Evolutionary conservation across 306 rosid genomes (phyloP), one percentile per base, ranked within the genome.

Genomic region (Prunus mume): DNA sequence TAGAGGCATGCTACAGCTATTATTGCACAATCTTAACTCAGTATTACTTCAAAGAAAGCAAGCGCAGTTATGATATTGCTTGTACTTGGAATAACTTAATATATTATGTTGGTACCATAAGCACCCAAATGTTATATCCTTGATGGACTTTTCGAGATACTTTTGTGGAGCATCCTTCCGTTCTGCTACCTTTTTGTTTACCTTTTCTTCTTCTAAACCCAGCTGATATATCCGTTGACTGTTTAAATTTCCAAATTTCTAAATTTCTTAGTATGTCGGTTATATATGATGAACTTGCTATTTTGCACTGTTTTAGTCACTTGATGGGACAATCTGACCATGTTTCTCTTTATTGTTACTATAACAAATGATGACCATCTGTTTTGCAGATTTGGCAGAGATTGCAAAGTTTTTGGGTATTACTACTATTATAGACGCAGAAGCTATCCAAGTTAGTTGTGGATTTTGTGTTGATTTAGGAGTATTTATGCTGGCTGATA

Each of bases 331-430:
- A 7, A 57, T 38, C 24, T 57, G 13, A 27, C 52, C 2, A 27
- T 19, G 28, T 20, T 6, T 71, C 76, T 34, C 15, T 22, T 41
- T 13, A 34, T 56, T 57, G 12, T 9, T 72, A 25, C 12, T 58
- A 11, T 58, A 28, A 9, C 14, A 68, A 6, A 46, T 24, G 14
- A 41, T 9, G 5, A 46, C 20, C 17, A 27, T 17, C 15, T 50
- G 14, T 75, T 87, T 68, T 83, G 86, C 88, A 92, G 97, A 93
- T 88, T 85, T 93, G 82, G 97, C 93, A 2, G 98, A 93, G 82
- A 93, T 93, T 18, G 98, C 98, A 1, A 93, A 91, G 86, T 93
- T 93, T 84, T 80, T 93, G 61, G 97, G 91, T 30, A 86, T 91
- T 67, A 93, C 93, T 10, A 85, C 92, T 72, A 76, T 89, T 62